These are phyloP conservation scores for Aureobasidium zeae DNA, from an alignment of 2,329 filamentous ascomycete species.

Conservation along the genomic window DNA sequence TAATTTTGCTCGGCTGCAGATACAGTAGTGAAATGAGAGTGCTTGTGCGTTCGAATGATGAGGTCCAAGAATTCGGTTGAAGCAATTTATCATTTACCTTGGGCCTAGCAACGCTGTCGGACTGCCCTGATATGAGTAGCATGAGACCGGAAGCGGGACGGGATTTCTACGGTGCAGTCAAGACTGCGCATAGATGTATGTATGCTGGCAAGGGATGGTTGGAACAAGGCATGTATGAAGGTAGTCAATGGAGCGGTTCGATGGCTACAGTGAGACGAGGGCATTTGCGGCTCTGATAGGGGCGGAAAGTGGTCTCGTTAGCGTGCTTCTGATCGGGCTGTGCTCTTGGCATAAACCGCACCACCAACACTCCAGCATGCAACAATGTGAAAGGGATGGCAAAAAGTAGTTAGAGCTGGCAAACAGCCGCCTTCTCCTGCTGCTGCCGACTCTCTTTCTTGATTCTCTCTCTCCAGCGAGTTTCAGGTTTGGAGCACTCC, in stretches of 20 bases:
- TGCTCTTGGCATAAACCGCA: slow-evolving; percentile 1
- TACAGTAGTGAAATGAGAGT: slow-evolving; percentile 12
- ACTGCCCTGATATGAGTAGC: no score
- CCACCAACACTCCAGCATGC: not conserved
- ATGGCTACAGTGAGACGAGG: no score
- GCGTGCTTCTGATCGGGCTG: slow-evolving; percentile 4
- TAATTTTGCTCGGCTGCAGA: slow-evolving; percentile 3
- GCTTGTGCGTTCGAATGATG: slow-evolving; percentile 12
- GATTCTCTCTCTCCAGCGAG: not conserved
- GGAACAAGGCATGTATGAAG: no score
- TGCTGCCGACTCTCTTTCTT: not conserved
- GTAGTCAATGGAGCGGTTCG: no score
- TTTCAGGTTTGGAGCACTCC: no score
- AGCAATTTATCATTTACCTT: slow-evolving; percentile 10
- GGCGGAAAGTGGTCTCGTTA: no score
- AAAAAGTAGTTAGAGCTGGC: slow-evolving; percentile 5
- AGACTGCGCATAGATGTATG: no score
- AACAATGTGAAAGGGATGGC: not conserved
- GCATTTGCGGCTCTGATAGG: no score
- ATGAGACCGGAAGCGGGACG: no score
- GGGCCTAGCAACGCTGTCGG: no score
- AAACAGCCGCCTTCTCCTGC: not conserved
- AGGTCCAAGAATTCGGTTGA: slow-evolving; percentile 9
- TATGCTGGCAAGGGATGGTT: no score
- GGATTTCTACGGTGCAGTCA: no score